phyloP scores from a whole-genome alignment of 768 basidiomycete genomes.

The Hortiboletus campestris region DNA sequence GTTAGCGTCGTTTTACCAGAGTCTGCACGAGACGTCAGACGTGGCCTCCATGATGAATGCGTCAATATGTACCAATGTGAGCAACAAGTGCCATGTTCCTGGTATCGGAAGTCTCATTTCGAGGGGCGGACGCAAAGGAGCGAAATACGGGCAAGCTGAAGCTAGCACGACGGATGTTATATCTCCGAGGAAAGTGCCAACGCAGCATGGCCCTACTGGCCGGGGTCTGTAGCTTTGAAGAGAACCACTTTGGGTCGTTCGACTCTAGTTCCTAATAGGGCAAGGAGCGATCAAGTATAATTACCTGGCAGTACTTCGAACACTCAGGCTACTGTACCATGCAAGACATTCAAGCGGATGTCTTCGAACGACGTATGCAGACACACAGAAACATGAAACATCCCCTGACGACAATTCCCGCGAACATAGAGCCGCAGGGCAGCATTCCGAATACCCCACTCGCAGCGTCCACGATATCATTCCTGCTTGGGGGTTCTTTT shows the following conservation, averaged over 20 bases:
- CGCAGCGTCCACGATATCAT: conserved; percentile 72
- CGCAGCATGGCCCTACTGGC: conserved; percentile 19
- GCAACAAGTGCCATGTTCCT: conserved; percentile 88
- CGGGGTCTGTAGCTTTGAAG: background rate
- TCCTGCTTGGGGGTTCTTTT: conserved; percentile 77
- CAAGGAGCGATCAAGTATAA: background rate
- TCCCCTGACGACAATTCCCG: conserved; percentile 58
- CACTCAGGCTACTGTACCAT: no score
- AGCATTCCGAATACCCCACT: conserved; percentile 89
- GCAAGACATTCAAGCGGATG: conserved; percentile 32
- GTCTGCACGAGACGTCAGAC: conserved; percentile 44
- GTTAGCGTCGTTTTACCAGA: conserved; percentile 90
- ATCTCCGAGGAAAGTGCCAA: conserved; percentile 9
- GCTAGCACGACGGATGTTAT: conserved; percentile 3
- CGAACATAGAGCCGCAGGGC: conserved; percentile 39
- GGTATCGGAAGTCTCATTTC: conserved; percentile 39
- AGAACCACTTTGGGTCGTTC: background rate
- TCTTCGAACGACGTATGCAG: conserved; percentile 43
- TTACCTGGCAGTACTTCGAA: no score
- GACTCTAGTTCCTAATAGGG: conserved; percentile 12
- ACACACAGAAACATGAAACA: conserved; percentile 37
- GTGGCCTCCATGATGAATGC: background rate
- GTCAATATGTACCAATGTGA: conserved; percentile 64
- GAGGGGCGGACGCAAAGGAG: conserved; percentile 21
- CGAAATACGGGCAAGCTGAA: conserved; percentile 9